Evolutionary conservation across 345 rosid genomes (phyloP).

Genomic region (Dimocarpus longan): DNA sequence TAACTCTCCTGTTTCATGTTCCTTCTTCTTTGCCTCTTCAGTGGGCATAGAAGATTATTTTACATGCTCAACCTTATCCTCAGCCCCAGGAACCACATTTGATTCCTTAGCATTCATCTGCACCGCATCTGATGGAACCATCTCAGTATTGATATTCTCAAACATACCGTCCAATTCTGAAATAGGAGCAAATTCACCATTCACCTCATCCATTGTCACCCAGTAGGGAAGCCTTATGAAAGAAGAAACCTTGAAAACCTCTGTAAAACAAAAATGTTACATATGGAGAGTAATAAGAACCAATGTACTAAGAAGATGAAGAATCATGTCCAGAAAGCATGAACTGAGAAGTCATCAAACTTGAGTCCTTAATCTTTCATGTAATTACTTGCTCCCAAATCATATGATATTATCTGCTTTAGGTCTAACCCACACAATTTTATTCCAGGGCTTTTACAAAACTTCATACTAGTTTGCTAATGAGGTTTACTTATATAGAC

Average conservation of each 20-base stretch:
- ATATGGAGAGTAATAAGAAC: not conserved
- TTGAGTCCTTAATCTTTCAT: not conserved
- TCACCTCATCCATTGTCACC: slow-evolving; percentile 19
- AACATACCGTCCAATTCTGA: not conserved
- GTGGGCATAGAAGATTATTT: not conserved
- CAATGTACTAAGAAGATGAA: not conserved
- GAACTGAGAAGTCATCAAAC: not conserved
- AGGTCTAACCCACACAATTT: not conserved
- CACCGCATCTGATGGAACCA: not conserved
- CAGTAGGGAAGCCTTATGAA: slow-evolving; percentile 2
- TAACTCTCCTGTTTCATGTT: not conserved
- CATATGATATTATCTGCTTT: not conserved
- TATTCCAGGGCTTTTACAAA: not conserved
- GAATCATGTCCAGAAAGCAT: not conserved
- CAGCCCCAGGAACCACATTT: not conserved
- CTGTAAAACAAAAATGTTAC: not conserved
- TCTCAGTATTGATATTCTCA: not conserved
- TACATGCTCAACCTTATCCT: not conserved
- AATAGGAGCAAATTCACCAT: not conserved
- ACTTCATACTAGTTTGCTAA: not conserved
- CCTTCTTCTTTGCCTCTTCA: slow-evolving; percentile 7
- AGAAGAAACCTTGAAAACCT: not conserved
- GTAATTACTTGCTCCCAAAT: not conserved
- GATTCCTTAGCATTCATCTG: not conserved
- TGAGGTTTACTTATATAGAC: not conserved